Evolutionary conservation across 768 basidiomycete species (phyloP).

Genomic region (Favolaschia claudopus): DNA sequence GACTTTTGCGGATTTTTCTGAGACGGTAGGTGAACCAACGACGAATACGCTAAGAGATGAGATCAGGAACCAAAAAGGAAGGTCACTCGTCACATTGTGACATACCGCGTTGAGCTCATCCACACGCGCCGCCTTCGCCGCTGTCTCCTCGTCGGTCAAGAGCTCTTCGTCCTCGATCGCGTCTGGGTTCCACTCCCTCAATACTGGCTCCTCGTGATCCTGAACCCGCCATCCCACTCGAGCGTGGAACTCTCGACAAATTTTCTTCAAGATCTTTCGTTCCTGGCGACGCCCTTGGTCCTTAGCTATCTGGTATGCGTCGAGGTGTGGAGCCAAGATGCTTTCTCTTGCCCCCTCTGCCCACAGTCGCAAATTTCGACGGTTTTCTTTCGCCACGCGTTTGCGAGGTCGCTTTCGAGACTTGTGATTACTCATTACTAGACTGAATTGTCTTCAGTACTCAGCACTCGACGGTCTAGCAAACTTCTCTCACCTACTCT

Average conservation of each 20-base stretch:
- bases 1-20: no score
- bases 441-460: no score
- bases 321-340: conserved; percentile 2
- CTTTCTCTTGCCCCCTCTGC: conserved; percentile 5
- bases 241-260: conserved; percentile 6
- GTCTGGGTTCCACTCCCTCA: neutral
- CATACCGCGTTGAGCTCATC: neutral
- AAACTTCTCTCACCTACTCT: no score
- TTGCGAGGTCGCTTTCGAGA: no score
- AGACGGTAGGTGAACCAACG: neutral
- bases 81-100: neutral
- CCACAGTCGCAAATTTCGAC: conserved; percentile 3
- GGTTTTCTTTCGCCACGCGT: neutral
- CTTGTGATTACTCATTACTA: no score
- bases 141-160: neutral
- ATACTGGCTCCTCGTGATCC: conserved; percentile 1
- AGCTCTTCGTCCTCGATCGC: neutral
- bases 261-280: neutral
- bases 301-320: neutral
- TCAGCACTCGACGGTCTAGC: no score
- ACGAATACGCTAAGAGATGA: neutral
- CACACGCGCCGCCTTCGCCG: neutral
- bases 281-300: neutral
- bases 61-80: neutral
- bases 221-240: neutral